Evolutionary conservation across 768 basidiomycete genomes (phyloP).

Genomic region (Psilocybe cyanescens): DNA sequence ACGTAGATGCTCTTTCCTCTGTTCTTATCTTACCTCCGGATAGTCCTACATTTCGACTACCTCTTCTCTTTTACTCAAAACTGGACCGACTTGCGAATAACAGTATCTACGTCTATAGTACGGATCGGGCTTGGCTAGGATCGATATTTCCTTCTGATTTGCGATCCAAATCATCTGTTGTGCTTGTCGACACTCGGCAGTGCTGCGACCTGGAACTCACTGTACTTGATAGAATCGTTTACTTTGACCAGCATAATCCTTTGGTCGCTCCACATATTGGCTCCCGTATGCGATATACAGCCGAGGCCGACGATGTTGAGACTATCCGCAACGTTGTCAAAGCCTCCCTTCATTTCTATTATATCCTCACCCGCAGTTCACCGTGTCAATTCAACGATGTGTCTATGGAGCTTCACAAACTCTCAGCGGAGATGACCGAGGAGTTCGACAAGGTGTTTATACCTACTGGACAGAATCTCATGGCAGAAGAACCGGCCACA

Average conservation of each 20-base stretch:
- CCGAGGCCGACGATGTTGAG: neutral
- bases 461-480: constrained; percentile 29
- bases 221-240: neutral
- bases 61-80: constrained; percentile 29
- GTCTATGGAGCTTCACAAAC: constrained; percentile 33
- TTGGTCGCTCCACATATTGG: neutral
- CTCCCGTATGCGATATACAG: neutral
- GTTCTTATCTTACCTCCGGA: constrained; percentile 11
- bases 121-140: constrained; percentile 30
- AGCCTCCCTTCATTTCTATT: neutral
- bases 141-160: constrained; percentile 21
- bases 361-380: neutral
- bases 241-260: neutral
- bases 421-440: constrained; percentile 23
- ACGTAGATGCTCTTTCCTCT: constrained; percentile 27
- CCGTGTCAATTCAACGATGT: constrained; percentile 26
- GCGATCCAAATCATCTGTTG: neutral
- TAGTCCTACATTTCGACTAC: constrained; percentile 11
- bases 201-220: neutral
- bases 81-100: constrained; percentile 18
- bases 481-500: constrained; percentile 29
- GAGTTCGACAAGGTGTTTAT: constrained; percentile 23
- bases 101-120: constrained; percentile 28
- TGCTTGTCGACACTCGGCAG: neutral
- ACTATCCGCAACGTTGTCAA: neutral